These are phyloP conservation scores for Coffea canephora DNA, from an alignment of 257 asterid genomes.

Conservation along the genomic window DNA sequence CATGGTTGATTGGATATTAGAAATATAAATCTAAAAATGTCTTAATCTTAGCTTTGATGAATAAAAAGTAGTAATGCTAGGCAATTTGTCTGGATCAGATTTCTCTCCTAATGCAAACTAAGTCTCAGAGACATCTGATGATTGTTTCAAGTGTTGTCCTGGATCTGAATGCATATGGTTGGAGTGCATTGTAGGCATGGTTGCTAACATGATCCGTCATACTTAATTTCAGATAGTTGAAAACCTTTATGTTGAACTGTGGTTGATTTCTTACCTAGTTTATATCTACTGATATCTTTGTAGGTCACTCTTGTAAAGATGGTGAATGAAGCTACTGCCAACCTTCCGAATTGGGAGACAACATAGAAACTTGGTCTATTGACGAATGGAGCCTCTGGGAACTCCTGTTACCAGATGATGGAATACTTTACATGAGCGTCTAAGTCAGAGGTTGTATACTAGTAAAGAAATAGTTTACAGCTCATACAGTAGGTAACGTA, in stretches of 20 bases:
- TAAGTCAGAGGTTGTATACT: neutral
- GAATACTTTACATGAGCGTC: neutral
- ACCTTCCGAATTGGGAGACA: conserved; percentile 58
- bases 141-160: neutral
- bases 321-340: conserved; percentile 63
- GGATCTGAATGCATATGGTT: neutral
- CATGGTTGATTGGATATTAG: neutral
- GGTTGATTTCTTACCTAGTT: neutral
- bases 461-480: neutral
- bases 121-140: neutral
- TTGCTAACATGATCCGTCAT: no score
- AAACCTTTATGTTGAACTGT: neutral
- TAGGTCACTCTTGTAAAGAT: conserved; percentile 60
- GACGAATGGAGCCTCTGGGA: neutral
- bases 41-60: neutral
- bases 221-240: no score
- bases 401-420: neutral
- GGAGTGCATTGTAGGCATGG: no score
- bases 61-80: neutral
- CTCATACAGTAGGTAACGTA: neutral
- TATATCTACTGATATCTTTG: conserved; percentile 5
- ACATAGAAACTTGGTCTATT: neutral
- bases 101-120: neutral
- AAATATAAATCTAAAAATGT: neutral
- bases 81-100: no score